These are phyloP conservation scores for Trichoderma cornu-damae DNA, from an alignment of 2,329 filamentous ascomycete genomes.

Conservation along the genomic window DNA sequence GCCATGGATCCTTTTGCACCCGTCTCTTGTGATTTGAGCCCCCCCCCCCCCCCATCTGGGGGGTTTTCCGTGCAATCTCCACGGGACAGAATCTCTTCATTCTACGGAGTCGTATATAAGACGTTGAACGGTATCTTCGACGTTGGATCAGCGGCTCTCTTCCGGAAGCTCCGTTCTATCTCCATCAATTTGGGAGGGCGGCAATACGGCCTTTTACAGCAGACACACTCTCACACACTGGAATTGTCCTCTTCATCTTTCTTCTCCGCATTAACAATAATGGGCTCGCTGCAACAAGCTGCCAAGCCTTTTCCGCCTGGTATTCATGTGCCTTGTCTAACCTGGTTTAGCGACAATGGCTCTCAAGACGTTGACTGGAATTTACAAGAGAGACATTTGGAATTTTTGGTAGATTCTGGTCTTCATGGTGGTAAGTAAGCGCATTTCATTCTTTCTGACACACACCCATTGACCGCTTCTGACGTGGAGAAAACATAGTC, in stretches of 20 bases:
- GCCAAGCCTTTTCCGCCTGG: constrained; percentile 36
- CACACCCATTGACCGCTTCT: neutral
- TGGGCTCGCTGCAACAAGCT: constrained; percentile 30
- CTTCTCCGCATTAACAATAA: constrained; percentile 15
- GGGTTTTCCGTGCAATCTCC: neutral
- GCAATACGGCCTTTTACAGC: neutral
- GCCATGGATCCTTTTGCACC: too few species aligned
- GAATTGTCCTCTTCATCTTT: too few species aligned
- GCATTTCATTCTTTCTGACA: constrained; percentile 5
- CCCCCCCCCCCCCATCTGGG: too few species aligned
- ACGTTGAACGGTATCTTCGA: neutral
- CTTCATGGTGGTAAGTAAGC: constrained; percentile 42
- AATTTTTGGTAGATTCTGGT: constrained; percentile 43
- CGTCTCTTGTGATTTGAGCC: neutral
- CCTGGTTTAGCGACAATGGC: constrained; percentile 46
- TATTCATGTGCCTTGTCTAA: constrained; percentile 53
- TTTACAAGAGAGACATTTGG: constrained; percentile 44
- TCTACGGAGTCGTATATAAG: neutral
- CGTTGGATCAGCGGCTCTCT: neutral
- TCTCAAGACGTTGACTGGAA: constrained; percentile 53
- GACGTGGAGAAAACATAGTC: constrained; percentile 33
- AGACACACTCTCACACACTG: too few species aligned
- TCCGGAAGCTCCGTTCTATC: too few species aligned
- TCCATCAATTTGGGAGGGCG: too few species aligned
- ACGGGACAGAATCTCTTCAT: neutral